These are phyloP conservation scores for Mortierella sp. DNA, from an alignment of 371 early-diverging fungal genomes.

Conservation along the genomic window DNA sequence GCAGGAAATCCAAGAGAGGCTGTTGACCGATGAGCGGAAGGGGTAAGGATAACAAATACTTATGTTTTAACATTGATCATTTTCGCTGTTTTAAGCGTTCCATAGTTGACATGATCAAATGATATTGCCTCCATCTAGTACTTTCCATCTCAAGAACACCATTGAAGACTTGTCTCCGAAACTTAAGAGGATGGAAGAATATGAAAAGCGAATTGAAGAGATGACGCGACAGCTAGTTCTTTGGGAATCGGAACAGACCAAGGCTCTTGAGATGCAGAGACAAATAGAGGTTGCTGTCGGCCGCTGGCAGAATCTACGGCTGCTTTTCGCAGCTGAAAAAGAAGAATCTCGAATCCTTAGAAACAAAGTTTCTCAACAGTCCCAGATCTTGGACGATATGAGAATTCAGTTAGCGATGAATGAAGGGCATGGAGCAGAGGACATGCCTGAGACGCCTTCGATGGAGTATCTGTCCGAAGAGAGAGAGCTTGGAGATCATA, in stretches of 20 bases:
- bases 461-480: conserved; percentile 18
- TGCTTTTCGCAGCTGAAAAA: conserved; percentile 43
- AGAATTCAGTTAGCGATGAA: conserved; percentile 44
- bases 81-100: background rate
- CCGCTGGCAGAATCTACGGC: conserved; percentile 51
- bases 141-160: conserved; percentile 66
- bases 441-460: background rate
- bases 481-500: background rate
- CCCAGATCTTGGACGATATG: conserved; percentile 56
- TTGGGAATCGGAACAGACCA: conserved; percentile 60
- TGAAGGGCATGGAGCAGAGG: conserved; percentile 11
- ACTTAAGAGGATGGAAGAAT: conserved; percentile 63
- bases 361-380: conserved; percentile 46
- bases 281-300: conserved; percentile 48
- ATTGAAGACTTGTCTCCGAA: conserved; percentile 64
- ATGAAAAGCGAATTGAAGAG: conserved; percentile 69
- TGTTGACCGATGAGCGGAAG: conserved; percentile 51
- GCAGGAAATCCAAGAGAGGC: conserved; percentile 49
- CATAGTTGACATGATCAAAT: background rate
- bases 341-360: conserved; percentile 42
- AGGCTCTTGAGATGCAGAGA: conserved; percentile 40
- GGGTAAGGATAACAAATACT: conserved; percentile 9
- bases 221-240: conserved; percentile 70
- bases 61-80: background rate
- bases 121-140: conserved; percentile 36